Evolutionary conservation across 805 yeast species (phyloP).

Genomic region (Ogataea siamensis): DNA sequence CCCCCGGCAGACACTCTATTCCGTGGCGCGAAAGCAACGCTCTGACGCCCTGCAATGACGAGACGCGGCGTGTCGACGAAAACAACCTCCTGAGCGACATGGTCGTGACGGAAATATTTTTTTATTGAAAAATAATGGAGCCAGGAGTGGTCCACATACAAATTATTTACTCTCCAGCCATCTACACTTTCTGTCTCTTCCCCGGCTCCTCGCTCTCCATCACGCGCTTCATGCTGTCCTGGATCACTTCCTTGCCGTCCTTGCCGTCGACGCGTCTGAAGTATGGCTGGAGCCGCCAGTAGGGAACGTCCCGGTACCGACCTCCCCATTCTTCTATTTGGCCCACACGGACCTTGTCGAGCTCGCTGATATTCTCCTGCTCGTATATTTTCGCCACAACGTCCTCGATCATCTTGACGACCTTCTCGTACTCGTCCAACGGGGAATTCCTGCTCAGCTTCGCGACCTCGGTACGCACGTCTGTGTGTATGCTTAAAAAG

Average conservation of each 20-base stretch:
- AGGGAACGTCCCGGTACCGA: conserved; percentile 74
- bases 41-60: conserved; percentile 4
- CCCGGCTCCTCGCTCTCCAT: conserved; percentile 16
- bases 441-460: conserved; percentile 36
- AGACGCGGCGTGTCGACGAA: conserved; percentile 1
- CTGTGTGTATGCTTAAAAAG: conserved; percentile 75
- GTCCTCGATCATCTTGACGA: conserved; percentile 66
- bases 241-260: conserved; percentile 42
- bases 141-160: conserved; percentile 2
- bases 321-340: conserved; percentile 73
- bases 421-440: conserved; percentile 46
- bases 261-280: conserved; percentile 88
- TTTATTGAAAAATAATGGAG: conserved; percentile 6
- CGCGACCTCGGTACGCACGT: conserved; percentile 73
- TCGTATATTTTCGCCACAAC: conserved; percentile 57
- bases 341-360: conserved; percentile 57
- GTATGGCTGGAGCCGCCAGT: conserved; percentile 96
- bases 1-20: conserved; percentile 22
- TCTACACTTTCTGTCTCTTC: conserved; percentile 1
- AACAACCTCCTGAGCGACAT: conserved; percentile 4
- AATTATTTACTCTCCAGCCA: background rate
- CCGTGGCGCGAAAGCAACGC: conserved; percentile 20
- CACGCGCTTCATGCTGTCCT: conserved; percentile 21
- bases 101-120: conserved; percentile 8
- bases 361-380: conserved; percentile 48